Percentiles rank a stretch among this genome's conserved stretches.
Conservation (phyloP, 129 eudicot species). For the Lactuca saligna region DNA sequence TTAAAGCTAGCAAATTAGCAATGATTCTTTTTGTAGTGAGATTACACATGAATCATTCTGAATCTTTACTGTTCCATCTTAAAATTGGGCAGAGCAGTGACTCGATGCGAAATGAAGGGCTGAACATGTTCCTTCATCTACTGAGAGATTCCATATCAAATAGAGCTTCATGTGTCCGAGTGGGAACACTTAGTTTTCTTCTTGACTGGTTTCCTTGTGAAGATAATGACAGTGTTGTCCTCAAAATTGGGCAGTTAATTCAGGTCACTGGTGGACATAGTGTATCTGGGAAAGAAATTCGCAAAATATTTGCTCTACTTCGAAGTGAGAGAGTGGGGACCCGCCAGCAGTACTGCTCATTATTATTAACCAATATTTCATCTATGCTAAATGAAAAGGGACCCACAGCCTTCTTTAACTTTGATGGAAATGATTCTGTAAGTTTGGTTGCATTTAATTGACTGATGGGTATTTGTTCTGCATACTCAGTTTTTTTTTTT, state of each 20-base stretch:
- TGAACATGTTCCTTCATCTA: conserved; percentile 77
- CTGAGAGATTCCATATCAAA: conserved; percentile 86
- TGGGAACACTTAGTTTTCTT: conserved; percentile 93
- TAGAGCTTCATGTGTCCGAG: conserved; percentile 89
- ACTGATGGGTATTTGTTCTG: conserved; percentile 11
- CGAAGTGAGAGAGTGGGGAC: conserved; percentile 79
- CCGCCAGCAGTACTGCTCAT: conserved; percentile 65
- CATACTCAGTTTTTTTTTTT: background rate
- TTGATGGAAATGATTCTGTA: conserved; percentile 85
- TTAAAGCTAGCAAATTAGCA: background rate
- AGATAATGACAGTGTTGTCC: conserved; percentile 57
- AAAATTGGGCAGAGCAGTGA: conserved; percentile 97
- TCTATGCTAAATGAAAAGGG: conserved; percentile 98
- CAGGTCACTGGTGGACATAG: conserved; percentile 98
- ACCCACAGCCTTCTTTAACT: conserved; percentile 92
- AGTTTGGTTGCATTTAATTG: conserved; percentile 35
- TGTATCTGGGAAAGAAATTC: conserved; percentile 95
- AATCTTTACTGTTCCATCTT: conserved; percentile 37
- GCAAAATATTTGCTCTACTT: conserved; percentile 90
- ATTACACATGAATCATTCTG: conserved; percentile 20
- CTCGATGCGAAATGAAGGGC: conserved; percentile 74
- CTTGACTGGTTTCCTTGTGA: conserved; percentile 93
- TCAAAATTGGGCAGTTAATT: conserved; percentile 76
- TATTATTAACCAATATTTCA: conserved; percentile 71
- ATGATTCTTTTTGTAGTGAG: conserved; percentile 11